phyloP scores from a whole-genome alignment of 306 rosid species.

The Astragalus membranaceus region DNA sequence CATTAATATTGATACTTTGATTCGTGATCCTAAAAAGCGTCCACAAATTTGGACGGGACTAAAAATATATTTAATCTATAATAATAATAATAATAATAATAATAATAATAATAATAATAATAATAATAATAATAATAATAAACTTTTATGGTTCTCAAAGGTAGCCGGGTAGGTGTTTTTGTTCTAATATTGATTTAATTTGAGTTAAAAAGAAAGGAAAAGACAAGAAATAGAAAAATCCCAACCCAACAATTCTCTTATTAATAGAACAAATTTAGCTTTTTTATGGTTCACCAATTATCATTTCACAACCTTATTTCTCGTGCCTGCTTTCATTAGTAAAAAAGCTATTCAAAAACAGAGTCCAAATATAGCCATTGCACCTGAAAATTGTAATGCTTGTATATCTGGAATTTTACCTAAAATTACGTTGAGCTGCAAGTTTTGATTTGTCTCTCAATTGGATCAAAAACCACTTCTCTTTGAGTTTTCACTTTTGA shows the following conservation, averaged over 20 bases:
- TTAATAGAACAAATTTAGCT: conserved; percentile 1
- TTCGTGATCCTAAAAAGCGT: too few species aligned
- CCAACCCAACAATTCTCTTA: background rate
- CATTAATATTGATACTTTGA: too few species aligned
- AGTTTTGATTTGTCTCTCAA: conserved; percentile 40
- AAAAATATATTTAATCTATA: too few species aligned
- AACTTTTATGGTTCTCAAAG: too few species aligned
- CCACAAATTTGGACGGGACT: too few species aligned
- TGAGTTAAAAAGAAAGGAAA: background rate
- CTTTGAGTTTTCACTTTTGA: conserved; percentile 4
- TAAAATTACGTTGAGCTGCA: conserved; percentile 23
- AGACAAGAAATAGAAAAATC: background rate
- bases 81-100: too few species aligned
- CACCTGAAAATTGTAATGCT: conserved; percentile 21
- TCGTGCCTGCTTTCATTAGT: conserved; percentile 50
- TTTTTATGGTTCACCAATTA: conserved; percentile 11
- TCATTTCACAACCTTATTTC: conserved; percentile 41
- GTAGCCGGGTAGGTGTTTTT: too few species aligned
- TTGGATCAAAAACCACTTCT: conserved; percentile 27
- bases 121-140: too few species aligned
- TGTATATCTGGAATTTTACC: conserved; percentile 29
- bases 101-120: too few species aligned
- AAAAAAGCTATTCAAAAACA: conserved; percentile 7
- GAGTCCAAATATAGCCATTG: conserved; percentile 32
- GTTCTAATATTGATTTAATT: too few species aligned